Evolutionary conservation across 2,329 filamentous ascomycete species (phyloP).

Genomic region (Penicillium sp.): DNA sequence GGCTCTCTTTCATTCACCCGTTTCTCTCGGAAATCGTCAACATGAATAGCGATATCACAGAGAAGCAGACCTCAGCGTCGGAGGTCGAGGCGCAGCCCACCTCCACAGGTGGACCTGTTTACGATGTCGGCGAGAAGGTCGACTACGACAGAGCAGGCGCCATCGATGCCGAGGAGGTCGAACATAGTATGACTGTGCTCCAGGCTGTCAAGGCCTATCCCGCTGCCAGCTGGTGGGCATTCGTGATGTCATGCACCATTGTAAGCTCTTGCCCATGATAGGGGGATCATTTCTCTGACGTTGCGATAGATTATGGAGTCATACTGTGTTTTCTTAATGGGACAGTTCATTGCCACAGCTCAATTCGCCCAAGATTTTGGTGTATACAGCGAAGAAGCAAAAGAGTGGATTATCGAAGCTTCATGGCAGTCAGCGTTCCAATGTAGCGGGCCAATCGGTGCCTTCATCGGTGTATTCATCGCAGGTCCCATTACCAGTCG

Average conservation of each 20-base stretch:
- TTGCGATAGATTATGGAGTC: conserved; percentile 60
- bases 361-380: conserved; percentile 51
- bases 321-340: conserved; percentile 62
- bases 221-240: conserved; percentile 55
- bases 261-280: conserved; percentile 39
- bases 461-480: conserved; percentile 50
- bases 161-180: conserved; percentile 57
- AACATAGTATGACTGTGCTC: conserved; percentile 48
- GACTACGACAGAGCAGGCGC: conserved; percentile 53
- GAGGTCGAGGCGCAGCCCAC: conserved; percentile 35
- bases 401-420: conserved; percentile 46
- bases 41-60: conserved; percentile 32
- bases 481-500: conserved; percentile 55
- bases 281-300: conserved; percentile 21
- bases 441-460: conserved; percentile 53
- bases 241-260: conserved; percentile 57
- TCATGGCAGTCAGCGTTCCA: conserved; percentile 61
- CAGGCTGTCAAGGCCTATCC: conserved; percentile 54
- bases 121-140: conserved; percentile 40
- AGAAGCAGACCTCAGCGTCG: conserved; percentile 31
- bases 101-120: conserved; percentile 26
- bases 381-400: conserved; percentile 30
- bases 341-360: conserved; percentile 56
- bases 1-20: conserved; percentile 27
- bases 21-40: conserved; percentile 27